Evolutionary conservation across 2,329 filamentous ascomycete species (phyloP).

Genomic region (Venturia asperata): DNA sequence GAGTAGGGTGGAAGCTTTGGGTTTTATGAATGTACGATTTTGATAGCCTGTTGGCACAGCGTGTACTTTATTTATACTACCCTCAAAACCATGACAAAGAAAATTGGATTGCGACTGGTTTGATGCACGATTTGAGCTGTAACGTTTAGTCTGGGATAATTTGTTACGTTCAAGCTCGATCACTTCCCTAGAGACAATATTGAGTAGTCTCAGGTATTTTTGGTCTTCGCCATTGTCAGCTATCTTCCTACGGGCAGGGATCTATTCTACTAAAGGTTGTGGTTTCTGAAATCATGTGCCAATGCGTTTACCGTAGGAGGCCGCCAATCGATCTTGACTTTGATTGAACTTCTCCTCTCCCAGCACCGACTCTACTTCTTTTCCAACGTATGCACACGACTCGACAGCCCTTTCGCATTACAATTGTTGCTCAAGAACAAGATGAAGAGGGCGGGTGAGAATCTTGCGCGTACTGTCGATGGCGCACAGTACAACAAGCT

Average conservation of each 20-base stretch:
- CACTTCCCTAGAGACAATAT: neutral
- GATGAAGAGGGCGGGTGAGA: conserved; percentile 12
- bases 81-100: neutral
- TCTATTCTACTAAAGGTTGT: too few relatives aligned
- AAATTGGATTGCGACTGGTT: neutral
- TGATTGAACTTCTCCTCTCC: neutral
- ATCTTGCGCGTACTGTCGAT: conserved; percentile 26
- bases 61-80: conserved; percentile 3
- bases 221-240: neutral
- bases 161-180: neutral
- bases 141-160: neutral
- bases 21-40: neutral
- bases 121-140: neutral
- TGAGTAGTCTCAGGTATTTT: neutral
- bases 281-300: neutral
- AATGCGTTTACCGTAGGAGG: neutral
- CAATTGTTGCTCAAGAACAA: neutral
- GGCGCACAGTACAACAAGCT: conserved; percentile 34
- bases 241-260: neutral
- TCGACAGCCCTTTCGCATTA: neutral
- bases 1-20: neutral
- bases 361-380: neutral
- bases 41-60: neutral
- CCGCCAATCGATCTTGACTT: neutral
- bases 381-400: neutral